Base-by-base conservation (phyloP, 139 green algal species). In the Coelastrella sp. region DNA sequence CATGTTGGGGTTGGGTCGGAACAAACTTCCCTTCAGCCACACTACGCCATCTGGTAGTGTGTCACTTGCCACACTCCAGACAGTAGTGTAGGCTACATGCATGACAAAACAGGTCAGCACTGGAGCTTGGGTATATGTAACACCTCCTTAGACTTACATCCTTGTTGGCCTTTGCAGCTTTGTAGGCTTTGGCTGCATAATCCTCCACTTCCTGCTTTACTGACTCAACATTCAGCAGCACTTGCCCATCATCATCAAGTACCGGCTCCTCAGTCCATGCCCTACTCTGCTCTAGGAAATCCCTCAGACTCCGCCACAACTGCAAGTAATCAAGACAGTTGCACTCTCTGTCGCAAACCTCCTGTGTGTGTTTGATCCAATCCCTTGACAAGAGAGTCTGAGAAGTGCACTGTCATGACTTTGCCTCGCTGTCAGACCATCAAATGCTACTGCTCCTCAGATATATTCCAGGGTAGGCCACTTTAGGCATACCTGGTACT, bases 211-310 rank as follows among this genome's bases (percentile, higher is more conserved):
- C 90, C n/a, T 67, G 45, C 3, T 81, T 57, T 80, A 96, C 92
- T 30, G 68, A 59, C 76, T 95, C 92, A 40, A 94, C 86, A 37
- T 79, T 87, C 23, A 96, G 88, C n/a, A 88, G 90, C 40, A 81
- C 68, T 35, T 41, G 69, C 69, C 87, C 83, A 11, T 87, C 84
- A 38, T 90, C 89, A 71, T 93, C 89, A 69, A 96, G 82, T 40
- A 96, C 81, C 32, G 91, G 75, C 50, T 93, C 90, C 63, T 93
- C 90, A 19, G 92, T 95, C 94, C 92, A 96, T 25, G 88, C 87
- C 74, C 88, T 83, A 59, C 72, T 87, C 72, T 93, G 92, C 67
- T 94, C 88, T 67, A 93, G 89, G 75, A 94, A 94, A 62, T 94
- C 90, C 62, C 85, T 73, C 57, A 96, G 85, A 21, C 80, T 85